A percentile compares a stretch with the other conserved stretches of the same genome.
Evolutionary conservation across 2,329 filamentous ascomycete species (phyloP).

Genomic region (Cordyceps cateniannulata): DNA sequence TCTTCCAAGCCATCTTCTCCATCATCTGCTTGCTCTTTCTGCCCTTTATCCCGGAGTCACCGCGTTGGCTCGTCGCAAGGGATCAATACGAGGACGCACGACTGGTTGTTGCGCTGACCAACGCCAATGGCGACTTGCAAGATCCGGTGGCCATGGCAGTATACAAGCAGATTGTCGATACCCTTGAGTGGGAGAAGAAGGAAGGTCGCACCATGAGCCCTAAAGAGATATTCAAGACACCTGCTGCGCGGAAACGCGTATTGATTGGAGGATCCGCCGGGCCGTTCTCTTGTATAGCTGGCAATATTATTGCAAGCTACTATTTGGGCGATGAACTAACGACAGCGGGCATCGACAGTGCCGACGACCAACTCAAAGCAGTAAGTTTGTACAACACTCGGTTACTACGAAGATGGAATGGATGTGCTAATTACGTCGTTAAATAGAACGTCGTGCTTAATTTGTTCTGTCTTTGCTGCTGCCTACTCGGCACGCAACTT

Average conservation of each 20-base stretch:
- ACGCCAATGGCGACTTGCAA: constrained; percentile 35
- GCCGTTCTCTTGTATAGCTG: constrained; percentile 17
- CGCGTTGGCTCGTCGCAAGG: constrained; percentile 38
- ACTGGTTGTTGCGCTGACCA: constrained; percentile 33
- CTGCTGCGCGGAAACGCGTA: constrained; percentile 42
- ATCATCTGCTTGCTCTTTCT: constrained; percentile 22
- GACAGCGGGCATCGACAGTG: constrained; percentile 38
- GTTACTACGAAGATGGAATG: background rate
- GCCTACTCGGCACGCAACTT: constrained; percentile 36
- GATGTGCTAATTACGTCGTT: background rate
- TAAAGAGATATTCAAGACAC: constrained; percentile 37
- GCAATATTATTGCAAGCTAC: constrained; percentile 36
- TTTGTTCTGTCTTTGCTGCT: constrained; percentile 38
- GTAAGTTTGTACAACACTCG: constrained; percentile 18
- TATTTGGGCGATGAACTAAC: constrained; percentile 34
- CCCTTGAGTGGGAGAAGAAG: constrained; percentile 34
- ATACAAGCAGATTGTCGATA: constrained; percentile 34
- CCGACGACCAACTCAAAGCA: constrained; percentile 35
- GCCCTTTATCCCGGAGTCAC: constrained; percentile 35
- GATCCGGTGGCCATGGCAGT: constrained; percentile 21
- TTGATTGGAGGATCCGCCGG: constrained; percentile 40
- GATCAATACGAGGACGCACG: constrained; percentile 35
- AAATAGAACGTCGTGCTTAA: constrained; percentile 43
- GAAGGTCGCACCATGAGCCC: constrained; percentile 35
- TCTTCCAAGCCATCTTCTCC: constrained; percentile 26